Conservation (phyloP, 495 filamentous ascomycete species). For the Penicillium diatomitis region DNA sequence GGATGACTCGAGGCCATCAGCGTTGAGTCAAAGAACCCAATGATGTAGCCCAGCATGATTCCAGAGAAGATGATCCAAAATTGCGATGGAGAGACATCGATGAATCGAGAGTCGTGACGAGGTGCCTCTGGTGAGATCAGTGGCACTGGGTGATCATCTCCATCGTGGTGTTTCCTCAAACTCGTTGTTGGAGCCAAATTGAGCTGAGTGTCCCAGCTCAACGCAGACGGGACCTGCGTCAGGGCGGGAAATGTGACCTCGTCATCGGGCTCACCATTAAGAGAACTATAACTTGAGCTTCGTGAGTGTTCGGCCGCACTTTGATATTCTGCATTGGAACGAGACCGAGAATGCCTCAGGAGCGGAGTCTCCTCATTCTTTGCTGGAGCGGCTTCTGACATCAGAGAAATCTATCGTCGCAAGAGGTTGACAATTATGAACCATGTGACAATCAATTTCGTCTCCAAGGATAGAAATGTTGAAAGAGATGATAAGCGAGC, state of each 20-base stretch:
- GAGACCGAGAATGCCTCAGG: constrained; percentile 3
- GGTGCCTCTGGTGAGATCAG: constrained; percentile 7
- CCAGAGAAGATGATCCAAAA: constrained; percentile 49
- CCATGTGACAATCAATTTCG: no score
- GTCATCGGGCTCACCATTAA: constrained; percentile 10
- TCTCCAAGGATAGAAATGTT: no score
- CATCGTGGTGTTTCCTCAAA: constrained; percentile 6
- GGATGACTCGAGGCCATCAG: constrained; percentile 78
- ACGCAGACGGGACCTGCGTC: constrained; percentile 20
- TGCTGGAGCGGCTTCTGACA: no score
- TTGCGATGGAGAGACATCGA: constrained; percentile 33
- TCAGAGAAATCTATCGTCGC: no score
- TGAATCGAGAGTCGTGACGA: constrained; percentile 28
- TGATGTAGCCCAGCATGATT: constrained; percentile 38
- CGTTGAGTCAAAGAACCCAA: constrained; percentile 63
- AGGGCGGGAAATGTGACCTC: constrained; percentile 15
- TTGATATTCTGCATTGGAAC: constrained; percentile 3
- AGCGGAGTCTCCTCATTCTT: constrained; percentile 13
- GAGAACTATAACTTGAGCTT: background rate
- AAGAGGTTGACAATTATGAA: no score
- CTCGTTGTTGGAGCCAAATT: constrained; percentile 15
- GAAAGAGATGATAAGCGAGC: no score
- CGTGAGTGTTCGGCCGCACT: background rate
- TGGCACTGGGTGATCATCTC: constrained; percentile 2
- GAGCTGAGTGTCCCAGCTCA: constrained; percentile 22